These are phyloP conservation scores for Thraustochytrium sp. DNA, from an alignment of 352 stramenopile species.

Conservation along the genomic window DNA sequence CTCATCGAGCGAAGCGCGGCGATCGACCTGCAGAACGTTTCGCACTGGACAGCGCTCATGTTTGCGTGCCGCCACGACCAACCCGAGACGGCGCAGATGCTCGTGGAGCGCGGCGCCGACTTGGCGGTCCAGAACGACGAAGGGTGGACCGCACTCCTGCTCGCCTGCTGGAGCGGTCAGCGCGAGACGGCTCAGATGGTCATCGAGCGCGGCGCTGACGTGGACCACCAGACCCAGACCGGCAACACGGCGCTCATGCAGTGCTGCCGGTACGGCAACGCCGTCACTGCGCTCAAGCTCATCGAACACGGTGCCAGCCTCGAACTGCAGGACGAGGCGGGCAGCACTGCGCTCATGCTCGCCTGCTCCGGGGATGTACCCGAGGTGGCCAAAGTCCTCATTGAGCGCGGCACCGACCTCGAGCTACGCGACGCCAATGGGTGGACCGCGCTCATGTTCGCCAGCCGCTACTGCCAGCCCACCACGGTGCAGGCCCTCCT, in stretches of 20 bases:
- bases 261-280: not conserved
- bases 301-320: not conserved
- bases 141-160: not conserved
- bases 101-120: too few relatives aligned
- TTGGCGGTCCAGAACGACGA: not conserved
- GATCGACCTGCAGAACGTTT: too few relatives aligned
- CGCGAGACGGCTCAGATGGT: not conserved
- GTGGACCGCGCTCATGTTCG: not conserved
- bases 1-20: too few relatives aligned
- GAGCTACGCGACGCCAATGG: not conserved
- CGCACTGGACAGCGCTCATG: too few relatives aligned
- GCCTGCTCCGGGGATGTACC: not conserved
- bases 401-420: not conserved
- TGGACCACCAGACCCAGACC: not conserved
- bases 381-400: not conserved
- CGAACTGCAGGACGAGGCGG: not conserved
- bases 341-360: not conserved
- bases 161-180: not conserved
- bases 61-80: too few relatives aligned
- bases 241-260: not conserved
- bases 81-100: too few relatives aligned
- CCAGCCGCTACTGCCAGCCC: not conserved
- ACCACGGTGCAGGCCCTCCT: too few relatives aligned
- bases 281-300: not conserved
- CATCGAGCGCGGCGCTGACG: not conserved